A percentile compares a stretch with the other conserved stretches of the same genome.
These are phyloP conservation scores for Heliamphora exappendiculata DNA, from an alignment of 148 eudicot genomes.

Conservation along the genomic window DNA sequence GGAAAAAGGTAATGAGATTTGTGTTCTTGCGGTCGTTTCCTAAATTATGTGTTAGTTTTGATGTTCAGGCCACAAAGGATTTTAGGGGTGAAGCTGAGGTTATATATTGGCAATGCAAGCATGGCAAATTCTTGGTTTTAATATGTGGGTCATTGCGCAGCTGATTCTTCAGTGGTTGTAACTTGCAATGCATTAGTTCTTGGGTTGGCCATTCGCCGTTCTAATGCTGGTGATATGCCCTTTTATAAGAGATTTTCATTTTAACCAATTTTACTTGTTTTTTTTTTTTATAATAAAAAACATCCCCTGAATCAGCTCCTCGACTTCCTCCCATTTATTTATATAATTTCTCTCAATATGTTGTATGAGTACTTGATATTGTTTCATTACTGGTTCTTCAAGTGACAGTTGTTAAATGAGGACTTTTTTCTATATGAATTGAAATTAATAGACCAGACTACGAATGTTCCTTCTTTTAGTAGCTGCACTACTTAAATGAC, in stretches of 20 bases:
- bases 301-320: background rate
- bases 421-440: background rate
- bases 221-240: background rate
- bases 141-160: background rate
- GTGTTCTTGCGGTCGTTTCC: background rate
- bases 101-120: background rate
- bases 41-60: background rate
- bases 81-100: background rate
- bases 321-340: background rate
- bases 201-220: background rate
- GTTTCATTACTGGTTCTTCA: background rate
- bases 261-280: background rate
- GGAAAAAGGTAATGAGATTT: background rate
- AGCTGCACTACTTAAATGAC: slow-evolving; percentile 2
- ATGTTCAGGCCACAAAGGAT: background rate
- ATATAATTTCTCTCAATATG: background rate
- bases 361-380: background rate
- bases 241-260: background rate
- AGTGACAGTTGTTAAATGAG: background rate
- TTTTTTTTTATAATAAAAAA: background rate
- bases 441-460: background rate
- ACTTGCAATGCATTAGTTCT: background rate
- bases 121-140: background rate
- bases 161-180: background rate
- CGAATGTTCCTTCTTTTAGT: background rate